A percentile compares a stretch with the other conserved stretches of the same genome.
phyloP scores from a whole-genome alignment of 371 early-diverging fungal genomes.

The Choanephora cucurbitarum region DNA sequence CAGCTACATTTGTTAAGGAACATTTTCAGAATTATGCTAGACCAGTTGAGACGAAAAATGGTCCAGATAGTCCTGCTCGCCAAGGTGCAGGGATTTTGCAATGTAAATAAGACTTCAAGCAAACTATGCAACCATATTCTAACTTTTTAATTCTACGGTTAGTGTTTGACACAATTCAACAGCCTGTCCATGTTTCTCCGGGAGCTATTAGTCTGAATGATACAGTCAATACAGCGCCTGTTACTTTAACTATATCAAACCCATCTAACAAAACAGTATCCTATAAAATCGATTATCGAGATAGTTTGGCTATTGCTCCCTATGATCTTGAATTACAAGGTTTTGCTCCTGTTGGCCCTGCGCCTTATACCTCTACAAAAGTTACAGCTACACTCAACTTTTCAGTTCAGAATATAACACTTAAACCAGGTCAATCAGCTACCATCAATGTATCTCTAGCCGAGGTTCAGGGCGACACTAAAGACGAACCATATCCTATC shows the following conservation, averaged over 20 bases:
- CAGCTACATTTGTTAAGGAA: slow-evolving; percentile 24
- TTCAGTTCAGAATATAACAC: slow-evolving; percentile 29
- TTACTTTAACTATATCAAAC: slow-evolving; percentile 50
- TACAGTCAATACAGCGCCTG: slow-evolving; percentile 41
- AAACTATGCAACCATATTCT: neutral
- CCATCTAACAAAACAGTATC: slow-evolving; percentile 44
- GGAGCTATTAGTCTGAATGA: slow-evolving; percentile 72
- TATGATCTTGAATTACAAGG: slow-evolving; percentile 31
- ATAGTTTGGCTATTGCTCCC: slow-evolving; percentile 41
- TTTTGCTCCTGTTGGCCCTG: slow-evolving; percentile 33
- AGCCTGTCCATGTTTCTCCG: slow-evolving; percentile 61
- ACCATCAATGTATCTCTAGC: slow-evolving; percentile 15
- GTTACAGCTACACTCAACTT: slow-evolving; percentile 38
- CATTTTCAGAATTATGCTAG: slow-evolving; percentile 56
- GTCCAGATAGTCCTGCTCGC: slow-evolving; percentile 40
- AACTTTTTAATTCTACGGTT: neutral
- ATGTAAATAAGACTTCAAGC: slow-evolving; percentile 26
- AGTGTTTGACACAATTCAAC: slow-evolving; percentile 59
- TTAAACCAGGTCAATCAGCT: slow-evolving; percentile 45
- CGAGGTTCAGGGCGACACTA: slow-evolving; percentile 2
- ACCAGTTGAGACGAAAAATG: slow-evolving; percentile 20
- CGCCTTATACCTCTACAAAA: slow-evolving; percentile 7
- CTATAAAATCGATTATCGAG: slow-evolving; percentile 42
- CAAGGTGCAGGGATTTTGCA: slow-evolving; percentile 84
- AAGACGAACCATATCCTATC: slow-evolving; percentile 30